Percentiles rank a stretch among this genome's conserved stretches.
Evolutionary conservation across 257 asterid genomes (phyloP).

Genomic region (Przewalskia tangutica): DNA sequence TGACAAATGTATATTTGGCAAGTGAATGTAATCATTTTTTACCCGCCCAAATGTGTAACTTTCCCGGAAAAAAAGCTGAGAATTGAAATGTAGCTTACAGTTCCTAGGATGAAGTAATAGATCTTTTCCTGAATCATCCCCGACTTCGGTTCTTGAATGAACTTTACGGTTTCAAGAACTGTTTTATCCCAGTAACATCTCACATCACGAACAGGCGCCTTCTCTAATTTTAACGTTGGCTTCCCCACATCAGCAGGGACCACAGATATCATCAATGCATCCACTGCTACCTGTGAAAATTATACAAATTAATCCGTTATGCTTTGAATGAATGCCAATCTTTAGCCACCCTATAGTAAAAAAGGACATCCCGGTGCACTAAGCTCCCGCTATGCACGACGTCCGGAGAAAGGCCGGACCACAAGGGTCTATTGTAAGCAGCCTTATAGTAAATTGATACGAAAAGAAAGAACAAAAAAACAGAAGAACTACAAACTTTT

Average conservation of each 20-base stretch:
- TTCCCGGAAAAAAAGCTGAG: no score
- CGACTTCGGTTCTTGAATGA: conserved; percentile 62
- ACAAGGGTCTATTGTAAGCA: no score
- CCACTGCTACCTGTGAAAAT: conserved; percentile 48
- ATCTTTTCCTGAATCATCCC: conserved; percentile 83
- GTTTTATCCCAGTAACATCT: conserved; percentile 88
- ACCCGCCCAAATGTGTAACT: no score
- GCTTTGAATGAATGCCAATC: not conserved
- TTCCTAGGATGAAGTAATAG: conserved; percentile 75
- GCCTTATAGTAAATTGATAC: no score
- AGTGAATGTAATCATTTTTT: no score
- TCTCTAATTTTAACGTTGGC: conserved; percentile 65
- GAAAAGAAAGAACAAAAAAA: not conserved
- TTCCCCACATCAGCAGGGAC: conserved; percentile 87
- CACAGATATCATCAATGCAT: conserved; percentile 67
- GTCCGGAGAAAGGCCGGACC: no score
- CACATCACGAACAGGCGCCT: conserved; percentile 67
- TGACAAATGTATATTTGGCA: no score
- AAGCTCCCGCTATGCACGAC: no score
- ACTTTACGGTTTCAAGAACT: conserved; percentile 66
- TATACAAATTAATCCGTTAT: conserved; percentile 8
- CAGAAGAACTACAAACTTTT: not conserved
- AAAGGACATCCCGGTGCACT: no score
- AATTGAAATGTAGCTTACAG: conserved; percentile 33
- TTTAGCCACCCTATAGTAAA: not conserved